phyloP scores from a whole-genome alignment of 768 basidiomycete species.

The Hygrophoropsis aurantiaca region DNA sequence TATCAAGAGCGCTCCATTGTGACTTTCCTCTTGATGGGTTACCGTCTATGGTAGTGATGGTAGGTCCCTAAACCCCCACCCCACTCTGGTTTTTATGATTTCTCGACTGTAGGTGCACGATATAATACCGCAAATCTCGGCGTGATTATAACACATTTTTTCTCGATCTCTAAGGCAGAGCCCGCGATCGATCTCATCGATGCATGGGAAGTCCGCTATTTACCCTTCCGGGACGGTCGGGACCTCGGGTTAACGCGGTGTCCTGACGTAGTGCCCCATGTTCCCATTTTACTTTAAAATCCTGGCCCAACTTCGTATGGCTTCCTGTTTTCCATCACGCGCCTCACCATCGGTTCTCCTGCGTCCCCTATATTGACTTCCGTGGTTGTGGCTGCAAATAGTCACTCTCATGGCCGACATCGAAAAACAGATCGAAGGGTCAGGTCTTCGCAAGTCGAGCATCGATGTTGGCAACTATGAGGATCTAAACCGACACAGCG shows the following conservation, averaged over 20 bases:
- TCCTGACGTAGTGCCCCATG: constrained; percentile 16
- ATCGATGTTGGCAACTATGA: constrained; percentile 17
- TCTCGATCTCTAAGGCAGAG: too few relatives aligned
- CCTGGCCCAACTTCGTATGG: constrained; percentile 3
- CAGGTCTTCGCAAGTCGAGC: constrained; percentile 18
- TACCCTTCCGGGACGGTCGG: constrained; percentile 23
- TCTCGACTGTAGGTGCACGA: too few relatives aligned
- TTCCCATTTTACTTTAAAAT: constrained; percentile 22
- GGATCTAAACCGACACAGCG: constrained; percentile 20
- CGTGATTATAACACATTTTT: too few relatives aligned
- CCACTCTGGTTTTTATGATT: too few relatives aligned
- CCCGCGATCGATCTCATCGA: too few relatives aligned
- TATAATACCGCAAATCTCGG: too few relatives aligned
- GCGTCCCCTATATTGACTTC: too few relatives aligned
- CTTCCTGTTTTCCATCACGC: neutral
- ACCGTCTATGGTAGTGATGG: too few relatives aligned
- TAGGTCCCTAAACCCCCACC: too few relatives aligned
- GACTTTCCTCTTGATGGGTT: too few relatives aligned
- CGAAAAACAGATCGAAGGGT: constrained; percentile 24
- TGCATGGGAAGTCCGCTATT: neutral
- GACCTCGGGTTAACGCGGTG: constrained; percentile 18
- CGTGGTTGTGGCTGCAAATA: constrained; percentile 7
- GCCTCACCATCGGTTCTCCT: constrained; percentile 4
- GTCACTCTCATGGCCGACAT: constrained; percentile 23
- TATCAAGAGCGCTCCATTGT: too few relatives aligned